A percentile compares a stretch with the other conserved stretches of the same genome.
These are phyloP conservation scores for Theobroma cacao DNA, from an alignment of 345 rosid genomes.

Conservation along the genomic window DNA sequence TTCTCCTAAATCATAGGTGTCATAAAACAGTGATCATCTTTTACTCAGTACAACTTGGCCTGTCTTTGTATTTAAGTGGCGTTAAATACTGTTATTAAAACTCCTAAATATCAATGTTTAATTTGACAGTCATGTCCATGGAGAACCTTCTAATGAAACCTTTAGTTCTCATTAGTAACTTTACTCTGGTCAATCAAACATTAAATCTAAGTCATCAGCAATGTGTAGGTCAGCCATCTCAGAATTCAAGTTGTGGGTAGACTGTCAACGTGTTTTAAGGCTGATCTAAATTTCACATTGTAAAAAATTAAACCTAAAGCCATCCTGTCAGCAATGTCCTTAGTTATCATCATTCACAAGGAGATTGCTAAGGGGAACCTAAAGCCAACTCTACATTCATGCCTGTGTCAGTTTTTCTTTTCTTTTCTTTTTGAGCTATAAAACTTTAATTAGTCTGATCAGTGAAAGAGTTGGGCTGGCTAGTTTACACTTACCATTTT, in stretches of 20 bases:
- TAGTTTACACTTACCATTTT: background rate
- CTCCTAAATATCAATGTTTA: background rate
- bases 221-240: background rate
- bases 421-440: background rate
- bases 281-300: background rate
- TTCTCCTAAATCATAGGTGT: background rate
- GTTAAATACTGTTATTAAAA: background rate
- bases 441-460: background rate
- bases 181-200: background rate
- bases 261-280: background rate
- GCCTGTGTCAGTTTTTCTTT: background rate
- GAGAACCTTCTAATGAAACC: background rate
- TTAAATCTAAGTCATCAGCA: background rate
- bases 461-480: background rate
- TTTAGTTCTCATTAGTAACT: background rate
- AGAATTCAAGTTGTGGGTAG: background rate
- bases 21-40: background rate
- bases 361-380: background rate
- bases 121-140: background rate
- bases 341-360: background rate
- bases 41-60: background rate
- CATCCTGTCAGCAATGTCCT: background rate
- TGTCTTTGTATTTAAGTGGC: background rate
- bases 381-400: background rate
- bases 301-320: background rate